Evolutionary conservation across 179 eudicot genomes (phyloP), one percentile per base, ranked within the genome.

Genomic region (Actinidia arguta): DNA sequence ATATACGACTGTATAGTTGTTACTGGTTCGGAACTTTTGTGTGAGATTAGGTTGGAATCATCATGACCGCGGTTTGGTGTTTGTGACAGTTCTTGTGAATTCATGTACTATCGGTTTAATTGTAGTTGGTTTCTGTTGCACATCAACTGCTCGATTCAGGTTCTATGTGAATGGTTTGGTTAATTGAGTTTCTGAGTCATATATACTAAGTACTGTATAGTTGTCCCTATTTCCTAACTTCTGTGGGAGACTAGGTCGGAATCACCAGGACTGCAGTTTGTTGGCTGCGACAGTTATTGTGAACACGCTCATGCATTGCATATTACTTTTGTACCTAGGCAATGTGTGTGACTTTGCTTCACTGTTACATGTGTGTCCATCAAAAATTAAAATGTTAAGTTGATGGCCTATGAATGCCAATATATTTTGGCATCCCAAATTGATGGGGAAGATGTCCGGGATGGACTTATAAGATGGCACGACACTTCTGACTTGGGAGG

Each of bases 131-230:
- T 14, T 73, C 48, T 24, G 58, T 79, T 78, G 61, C 61, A 27
- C 73, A 5, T 20, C 82, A 51, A 18, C 10, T 77, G 80, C 31
- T 75, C 61, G 85, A 58, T 75, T 48, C 36, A 59, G 39, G 36
- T 79, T 27, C 74, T 59, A 11, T 24, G 24, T 61, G 72, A 52
- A 50, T 46, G 36, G 31, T 22, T 24, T 18, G 27, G 8, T 42
- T 8, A 4, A 47, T 1, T 46, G 4, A 70, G 54, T 46, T 14
- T 70, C 27, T 70, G 51, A 70, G 46, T 70, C 5, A 20, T 70
- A 8, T n/a, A 46, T n/a, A n/a, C n/a, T n/a, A n/a, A n/a, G 25
- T 46, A 8, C 31, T 1, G 10, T 18, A 46, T 69, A n/a, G 3
- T n/a, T 47, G 48, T 67, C 39, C 36, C n/a, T 0, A 5, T 70